Evolutionary conservation across 2,329 filamentous ascomycete genomes (phyloP).

Genomic region (Ophiostoma novo-ulmi): DNA sequence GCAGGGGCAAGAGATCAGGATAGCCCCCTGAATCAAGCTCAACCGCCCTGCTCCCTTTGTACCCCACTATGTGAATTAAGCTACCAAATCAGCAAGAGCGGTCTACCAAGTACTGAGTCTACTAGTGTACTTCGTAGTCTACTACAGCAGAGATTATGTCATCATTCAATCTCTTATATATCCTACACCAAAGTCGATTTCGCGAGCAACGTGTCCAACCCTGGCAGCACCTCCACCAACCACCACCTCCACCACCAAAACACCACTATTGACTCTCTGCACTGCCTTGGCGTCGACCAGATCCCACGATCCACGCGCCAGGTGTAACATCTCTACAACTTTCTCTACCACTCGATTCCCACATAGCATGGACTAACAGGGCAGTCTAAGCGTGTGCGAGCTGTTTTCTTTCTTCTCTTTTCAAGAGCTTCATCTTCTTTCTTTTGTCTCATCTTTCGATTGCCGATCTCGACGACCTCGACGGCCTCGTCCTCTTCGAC

Average conservation of each 20-base stretch:
- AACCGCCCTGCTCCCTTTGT: neutral
- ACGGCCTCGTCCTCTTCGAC: neutral
- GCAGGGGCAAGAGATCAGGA: slow-evolving; percentile 3
- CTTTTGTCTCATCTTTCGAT: neutral
- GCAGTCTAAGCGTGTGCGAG: slow-evolving; percentile 4
- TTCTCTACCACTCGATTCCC: slow-evolving; percentile 9
- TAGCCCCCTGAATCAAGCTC: neutral
- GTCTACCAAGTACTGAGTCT: neutral
- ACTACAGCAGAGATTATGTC: neutral
- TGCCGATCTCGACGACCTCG: neutral
- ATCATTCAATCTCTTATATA: neutral
- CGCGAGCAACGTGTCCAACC: slow-evolving; percentile 25
- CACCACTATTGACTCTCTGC: slow-evolving; percentile 16
- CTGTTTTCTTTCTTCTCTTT: neutral
- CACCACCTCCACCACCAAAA: slow-evolving; percentile 5
- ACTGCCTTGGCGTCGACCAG: slow-evolving; percentile 16
- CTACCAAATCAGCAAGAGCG: neutral
- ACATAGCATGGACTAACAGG: slow-evolving; percentile 21
- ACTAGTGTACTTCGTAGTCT: neutral
- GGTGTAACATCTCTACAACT: slow-evolving; percentile 13
- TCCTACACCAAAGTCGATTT: neutral
- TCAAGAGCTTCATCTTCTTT: neutral
- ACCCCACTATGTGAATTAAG: neutral
- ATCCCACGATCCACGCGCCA: slow-evolving; percentile 11
- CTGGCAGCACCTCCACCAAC: slow-evolving; percentile 8